Conservation (phyloP, 2,329 filamentous ascomycete genomes). For the Albophoma yamanashiensis region DNA sequence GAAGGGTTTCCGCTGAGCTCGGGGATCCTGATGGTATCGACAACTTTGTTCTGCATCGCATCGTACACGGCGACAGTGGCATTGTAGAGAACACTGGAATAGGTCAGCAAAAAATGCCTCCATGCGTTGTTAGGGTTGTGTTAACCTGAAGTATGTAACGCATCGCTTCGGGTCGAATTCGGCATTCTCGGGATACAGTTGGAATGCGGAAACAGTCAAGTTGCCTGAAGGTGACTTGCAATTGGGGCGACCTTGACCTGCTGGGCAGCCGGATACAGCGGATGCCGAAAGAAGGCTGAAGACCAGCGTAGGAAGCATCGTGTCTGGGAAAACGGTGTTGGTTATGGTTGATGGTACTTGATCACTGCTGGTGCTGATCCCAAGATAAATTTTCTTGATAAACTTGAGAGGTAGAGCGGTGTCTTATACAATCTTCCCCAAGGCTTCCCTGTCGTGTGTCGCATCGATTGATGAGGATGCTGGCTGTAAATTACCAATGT, state of each 20-base stretch:
- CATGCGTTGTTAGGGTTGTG: no score
- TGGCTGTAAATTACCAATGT: not conserved
- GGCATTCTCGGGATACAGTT: conserved; percentile 12
- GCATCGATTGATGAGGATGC: not conserved
- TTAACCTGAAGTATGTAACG: conserved; percentile 10
- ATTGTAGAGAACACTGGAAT: conserved; percentile 1
- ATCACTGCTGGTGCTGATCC: not conserved
- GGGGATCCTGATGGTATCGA: conserved; percentile 14
- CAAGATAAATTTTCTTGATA: not conserved
- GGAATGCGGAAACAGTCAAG: conserved; percentile 3
- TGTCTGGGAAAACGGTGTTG: not conserved
- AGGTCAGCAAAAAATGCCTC: not conserved
- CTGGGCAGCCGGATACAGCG: not conserved
- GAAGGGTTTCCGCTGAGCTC: conserved; percentile 14
- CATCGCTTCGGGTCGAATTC: conserved; percentile 10
- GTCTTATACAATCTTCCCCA: not conserved
- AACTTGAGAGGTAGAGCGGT: not conserved
- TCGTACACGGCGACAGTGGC: conserved; percentile 1
- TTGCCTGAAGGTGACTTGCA: not conserved
- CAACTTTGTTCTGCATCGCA: conserved; percentile 8
- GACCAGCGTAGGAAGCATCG: not conserved
- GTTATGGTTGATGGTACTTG: not conserved
- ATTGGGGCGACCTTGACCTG: not conserved
- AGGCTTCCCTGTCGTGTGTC: not conserved
- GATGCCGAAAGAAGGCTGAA: not conserved